Percentiles rank a stretch among this genome's conserved stretches.
Conservation (phyloP, 768 basidiomycete species). For the Mycena alexandri region DNA sequence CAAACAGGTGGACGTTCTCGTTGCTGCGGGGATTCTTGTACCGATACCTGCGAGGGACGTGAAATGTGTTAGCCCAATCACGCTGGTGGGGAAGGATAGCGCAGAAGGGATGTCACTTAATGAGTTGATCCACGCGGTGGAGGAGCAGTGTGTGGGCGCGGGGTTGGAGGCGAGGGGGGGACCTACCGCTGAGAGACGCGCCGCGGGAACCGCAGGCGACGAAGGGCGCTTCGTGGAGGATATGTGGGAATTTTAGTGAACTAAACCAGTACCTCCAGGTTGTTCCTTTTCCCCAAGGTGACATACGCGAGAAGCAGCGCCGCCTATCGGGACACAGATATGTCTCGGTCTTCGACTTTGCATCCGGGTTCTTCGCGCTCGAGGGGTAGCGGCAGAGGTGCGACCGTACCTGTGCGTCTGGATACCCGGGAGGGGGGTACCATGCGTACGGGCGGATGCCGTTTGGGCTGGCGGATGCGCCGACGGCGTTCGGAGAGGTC, state of each 20-base stretch:
- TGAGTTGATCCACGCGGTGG: background rate
- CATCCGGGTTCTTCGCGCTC: conserved; percentile 50
- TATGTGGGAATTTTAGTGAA: conserved; percentile 54
- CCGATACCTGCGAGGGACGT: background rate
- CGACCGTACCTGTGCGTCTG: conserved; percentile 51
- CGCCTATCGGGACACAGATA: conserved; percentile 50
- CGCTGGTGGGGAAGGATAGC: conserved; percentile 6
- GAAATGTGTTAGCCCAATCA: conserved; percentile 2
- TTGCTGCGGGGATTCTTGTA: background rate
- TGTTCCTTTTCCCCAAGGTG: conserved; percentile 49
- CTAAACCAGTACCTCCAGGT: conserved; percentile 48
- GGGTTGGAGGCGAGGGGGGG: too few species aligned
- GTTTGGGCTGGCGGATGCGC: conserved; percentile 55
- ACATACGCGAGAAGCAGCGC: conserved; percentile 55
- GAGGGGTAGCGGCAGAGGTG: conserved; percentile 30
- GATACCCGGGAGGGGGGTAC: conserved; percentile 50
- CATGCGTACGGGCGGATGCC: conserved; percentile 52
- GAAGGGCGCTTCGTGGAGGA: conserved; percentile 46
- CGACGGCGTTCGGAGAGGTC: conserved; percentile 47
- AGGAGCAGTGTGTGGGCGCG: background rate
- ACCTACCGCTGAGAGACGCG: background rate
- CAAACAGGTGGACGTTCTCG: background rate
- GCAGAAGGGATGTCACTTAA: background rate
- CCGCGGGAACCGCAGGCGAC: background rate
- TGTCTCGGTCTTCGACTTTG: conserved; percentile 51